Percentiles rank a stretch among this genome's conserved stretches.
Evolutionary conservation across 2,329 filamentous ascomycete species (phyloP).

Genomic region (Paramyrothecium roridum): DNA sequence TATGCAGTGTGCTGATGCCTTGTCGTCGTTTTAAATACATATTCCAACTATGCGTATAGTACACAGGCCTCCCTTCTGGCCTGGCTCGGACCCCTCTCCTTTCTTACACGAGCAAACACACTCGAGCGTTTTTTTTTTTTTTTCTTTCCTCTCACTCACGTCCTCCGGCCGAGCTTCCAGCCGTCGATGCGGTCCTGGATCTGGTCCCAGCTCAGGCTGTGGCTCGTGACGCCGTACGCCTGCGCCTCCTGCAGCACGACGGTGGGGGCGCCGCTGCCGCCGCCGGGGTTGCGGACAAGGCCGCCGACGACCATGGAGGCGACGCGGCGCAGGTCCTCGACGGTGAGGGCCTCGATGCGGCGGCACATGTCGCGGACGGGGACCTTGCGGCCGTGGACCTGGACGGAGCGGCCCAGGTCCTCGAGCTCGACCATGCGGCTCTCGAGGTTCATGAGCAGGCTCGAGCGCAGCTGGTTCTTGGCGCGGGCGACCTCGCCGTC

Average conservation of each 20-base stretch:
- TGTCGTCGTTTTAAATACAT: constrained; percentile 5
- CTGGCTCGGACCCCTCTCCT: too few relatives aligned
- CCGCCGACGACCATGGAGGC: constrained; percentile 77
- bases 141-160: neutral
- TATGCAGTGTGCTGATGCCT: too few relatives aligned
- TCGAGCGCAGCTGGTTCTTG: constrained; percentile 93
- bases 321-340: constrained; percentile 77
- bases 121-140: too few relatives aligned
- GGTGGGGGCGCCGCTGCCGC: constrained; percentile 83
- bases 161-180: constrained; percentile 73
- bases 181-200: constrained; percentile 82
- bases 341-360: constrained; percentile 78
- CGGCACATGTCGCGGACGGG: constrained; percentile 91
- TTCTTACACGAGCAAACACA: too few relatives aligned
- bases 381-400: constrained; percentile 92
- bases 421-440: constrained; percentile 96
- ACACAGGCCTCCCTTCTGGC: neutral
- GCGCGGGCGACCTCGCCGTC: constrained; percentile 80
- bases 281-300: constrained; percentile 68
- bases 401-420: constrained; percentile 89
- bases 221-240: constrained; percentile 64
- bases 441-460: constrained; percentile 95
- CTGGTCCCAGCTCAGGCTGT: constrained; percentile 76
- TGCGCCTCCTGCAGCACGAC: constrained; percentile 93
- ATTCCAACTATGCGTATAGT: constrained; percentile 2